Conservation (phyloP, 73 alveolate species). For the Effrenium voratum region DNA sequence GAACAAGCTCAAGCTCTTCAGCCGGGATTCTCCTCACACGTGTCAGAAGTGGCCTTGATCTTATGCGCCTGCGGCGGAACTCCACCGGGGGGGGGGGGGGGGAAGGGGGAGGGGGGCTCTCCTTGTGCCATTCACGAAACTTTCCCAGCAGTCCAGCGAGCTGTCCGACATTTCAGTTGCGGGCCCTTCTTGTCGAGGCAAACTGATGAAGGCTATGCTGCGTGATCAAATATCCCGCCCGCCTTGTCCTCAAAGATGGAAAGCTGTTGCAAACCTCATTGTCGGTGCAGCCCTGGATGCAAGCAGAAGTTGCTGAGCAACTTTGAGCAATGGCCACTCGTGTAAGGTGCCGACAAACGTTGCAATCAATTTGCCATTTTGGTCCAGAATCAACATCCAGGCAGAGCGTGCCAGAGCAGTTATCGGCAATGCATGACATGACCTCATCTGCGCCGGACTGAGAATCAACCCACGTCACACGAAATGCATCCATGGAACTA, state of each 20-base stretch:
- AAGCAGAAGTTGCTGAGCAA: not conserved
- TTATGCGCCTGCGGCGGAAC: slow-evolving; percentile 37
- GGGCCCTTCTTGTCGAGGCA: too few relatives aligned
- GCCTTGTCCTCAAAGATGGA: slow-evolving; percentile 89
- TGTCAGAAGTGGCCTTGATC: slow-evolving; percentile 59
- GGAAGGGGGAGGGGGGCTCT: too few relatives aligned
- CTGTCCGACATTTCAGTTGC: too few relatives aligned
- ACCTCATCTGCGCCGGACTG: not conserved
- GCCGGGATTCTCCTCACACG: slow-evolving; percentile 68
- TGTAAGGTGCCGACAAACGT: slow-evolving; percentile 32
- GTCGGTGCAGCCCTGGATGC: not conserved
- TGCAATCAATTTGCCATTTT: slow-evolving; percentile 92
- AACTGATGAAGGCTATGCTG: too few relatives aligned
- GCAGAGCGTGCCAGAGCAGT: slow-evolving; percentile 91
- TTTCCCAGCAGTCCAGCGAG: too few relatives aligned
- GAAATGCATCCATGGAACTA: not conserved
- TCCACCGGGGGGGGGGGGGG: not conserved
- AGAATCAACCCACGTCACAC: not conserved
- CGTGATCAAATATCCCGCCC: not conserved
- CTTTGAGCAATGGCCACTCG: not conserved
- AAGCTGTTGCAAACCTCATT: slow-evolving; percentile 72
- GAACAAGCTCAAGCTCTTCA: too few relatives aligned
- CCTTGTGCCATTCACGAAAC: too few relatives aligned
- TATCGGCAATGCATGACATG: slow-evolving; percentile 88
- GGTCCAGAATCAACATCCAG: slow-evolving; percentile 93